These are phyloP conservation scores for Bipolaris zeicola DNA, from an alignment of 2,329 filamentous ascomycete genomes.

Conservation along the genomic window DNA sequence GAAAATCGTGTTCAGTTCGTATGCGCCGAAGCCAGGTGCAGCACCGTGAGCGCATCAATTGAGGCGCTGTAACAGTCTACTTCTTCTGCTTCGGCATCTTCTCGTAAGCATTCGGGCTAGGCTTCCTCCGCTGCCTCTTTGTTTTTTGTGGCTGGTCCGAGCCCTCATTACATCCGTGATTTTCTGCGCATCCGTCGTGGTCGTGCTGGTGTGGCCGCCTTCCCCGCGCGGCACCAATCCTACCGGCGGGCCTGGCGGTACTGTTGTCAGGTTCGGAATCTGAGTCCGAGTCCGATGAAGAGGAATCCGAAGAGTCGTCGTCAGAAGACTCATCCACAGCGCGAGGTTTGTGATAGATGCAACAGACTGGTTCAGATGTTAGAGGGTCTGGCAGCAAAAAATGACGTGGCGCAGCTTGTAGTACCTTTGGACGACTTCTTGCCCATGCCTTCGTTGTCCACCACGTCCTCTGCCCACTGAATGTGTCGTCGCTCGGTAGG, in stretches of 20 bases:
- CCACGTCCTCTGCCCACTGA: slow-evolving; percentile 88
- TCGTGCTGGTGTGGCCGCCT: slow-evolving; percentile 36
- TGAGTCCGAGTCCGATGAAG: slow-evolving; percentile 60
- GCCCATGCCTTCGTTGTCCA: slow-evolving; percentile 94
- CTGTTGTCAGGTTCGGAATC: slow-evolving; percentile 61
- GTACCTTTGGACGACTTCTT: slow-evolving; percentile 93
- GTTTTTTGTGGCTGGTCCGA: slow-evolving; percentile 48
- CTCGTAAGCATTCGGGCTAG: slow-evolving; percentile 83
- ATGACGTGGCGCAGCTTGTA: background rate
- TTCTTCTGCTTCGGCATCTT: slow-evolving; percentile 65
- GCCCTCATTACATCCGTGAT: slow-evolving; percentile 49
- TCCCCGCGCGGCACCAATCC: slow-evolving; percentile 30
- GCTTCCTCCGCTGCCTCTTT: slow-evolving; percentile 54
- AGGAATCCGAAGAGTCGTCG: slow-evolving; percentile 64
- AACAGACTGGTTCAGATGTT: slow-evolving; percentile 76
- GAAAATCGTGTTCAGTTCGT: slow-evolving; percentile 17
- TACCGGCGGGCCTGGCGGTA: slow-evolving; percentile 49
- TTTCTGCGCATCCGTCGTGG: slow-evolving; percentile 46
- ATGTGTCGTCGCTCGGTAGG: slow-evolving; percentile 65
- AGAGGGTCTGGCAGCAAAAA: background rate
- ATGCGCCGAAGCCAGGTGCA: slow-evolving; percentile 6
- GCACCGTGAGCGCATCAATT: slow-evolving; percentile 6
- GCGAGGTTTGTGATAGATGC: slow-evolving; percentile 91
- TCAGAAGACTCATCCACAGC: slow-evolving; percentile 73
- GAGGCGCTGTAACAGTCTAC: slow-evolving; percentile 11